Base-by-base conservation (phyloP, 106 monocot species). In the Phalaenopsis aphrodite region DNA sequence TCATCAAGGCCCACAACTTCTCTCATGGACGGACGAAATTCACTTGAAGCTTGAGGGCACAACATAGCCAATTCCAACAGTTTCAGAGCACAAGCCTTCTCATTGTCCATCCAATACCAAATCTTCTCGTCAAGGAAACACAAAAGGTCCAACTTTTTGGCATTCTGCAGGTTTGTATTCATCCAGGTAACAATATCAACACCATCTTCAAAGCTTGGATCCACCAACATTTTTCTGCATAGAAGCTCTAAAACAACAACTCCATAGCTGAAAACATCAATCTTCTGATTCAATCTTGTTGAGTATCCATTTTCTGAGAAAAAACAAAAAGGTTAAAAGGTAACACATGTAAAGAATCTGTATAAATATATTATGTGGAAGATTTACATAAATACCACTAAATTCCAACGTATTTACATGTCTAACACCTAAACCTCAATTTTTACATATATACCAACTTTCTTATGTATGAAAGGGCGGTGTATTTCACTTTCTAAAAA, bases 11-110 rank as follows among this genome's bases (percentile, higher is more conserved):
- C 67, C n/a, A 91, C 91, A 16, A 93, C 81, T 56, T 91, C 86
- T 81, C 93, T 91, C 94, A 91, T 94, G 38, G 91, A 84, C 3
- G 94, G 91, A 45, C 94, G 89, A 79, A 76, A 81, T 11, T 91
- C 81, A 65, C 76, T 83, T 75, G 79, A 79, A 18, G 81, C 30
- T 43, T 80, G 74, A 67, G 93, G 88, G 48, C 93, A 94, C 23
- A 80, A 86, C 11, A 88, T 77, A 48, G 90, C 94, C 65, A 91
- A 82, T 55, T 94, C 87, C 68, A 94, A 16, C 37, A 94, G 67
- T 78, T 90, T 52, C 21, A 91, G 75, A 41, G 82, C 88, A 68
- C 87, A 90, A 42, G 43, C 72, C 85, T 78, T 82, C 55, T 94
- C 90, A 72, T 83, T 86, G 83, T 83, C 82, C 42, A 75, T 66